phyloP scores from a whole-genome alignment of 441 rosid genomes.

The Melastoma candidum region DNA sequence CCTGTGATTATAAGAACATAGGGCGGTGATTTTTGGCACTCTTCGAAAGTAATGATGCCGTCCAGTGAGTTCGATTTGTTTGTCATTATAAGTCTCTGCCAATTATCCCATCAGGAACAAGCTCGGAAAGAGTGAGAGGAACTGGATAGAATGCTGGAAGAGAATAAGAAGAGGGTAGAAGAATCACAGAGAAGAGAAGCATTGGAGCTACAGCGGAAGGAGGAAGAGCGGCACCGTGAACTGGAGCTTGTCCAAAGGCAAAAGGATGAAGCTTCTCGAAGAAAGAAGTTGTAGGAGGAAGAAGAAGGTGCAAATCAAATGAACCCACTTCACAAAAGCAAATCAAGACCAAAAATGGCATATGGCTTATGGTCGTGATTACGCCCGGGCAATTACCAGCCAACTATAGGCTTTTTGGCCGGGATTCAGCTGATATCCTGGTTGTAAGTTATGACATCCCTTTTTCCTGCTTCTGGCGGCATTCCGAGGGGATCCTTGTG shows the following conservation, averaged over 20 bases:
- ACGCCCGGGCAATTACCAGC: no score
- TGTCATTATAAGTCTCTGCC: no score
- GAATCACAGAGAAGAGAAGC: conserved; percentile 21
- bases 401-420: no score
- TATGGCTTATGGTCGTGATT: conserved; percentile 3
- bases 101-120: conserved; percentile 17
- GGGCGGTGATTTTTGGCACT: no score
- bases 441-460: no score
- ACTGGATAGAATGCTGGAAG: conserved; percentile 18
- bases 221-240: conserved; percentile 19
- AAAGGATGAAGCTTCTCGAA: conserved; percentile 16
- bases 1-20: no score
- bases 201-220: conserved; percentile 15
- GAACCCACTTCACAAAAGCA: conserved; percentile 7
- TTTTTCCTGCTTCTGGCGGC: no score
- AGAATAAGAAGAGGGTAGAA: conserved; percentile 18
- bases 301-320: conserved; percentile 9
- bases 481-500: no score
- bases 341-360: conserved; percentile 12
- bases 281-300: conserved; percentile 20
- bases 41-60: no score
- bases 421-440: no score
- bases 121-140: conserved; percentile 20
- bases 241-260: conserved; percentile 15
- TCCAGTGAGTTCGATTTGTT: no score